Evolutionary conservation across 176 grass and related monocot genomes (phyloP).

Genomic region (Phyllostachys edulis): DNA sequence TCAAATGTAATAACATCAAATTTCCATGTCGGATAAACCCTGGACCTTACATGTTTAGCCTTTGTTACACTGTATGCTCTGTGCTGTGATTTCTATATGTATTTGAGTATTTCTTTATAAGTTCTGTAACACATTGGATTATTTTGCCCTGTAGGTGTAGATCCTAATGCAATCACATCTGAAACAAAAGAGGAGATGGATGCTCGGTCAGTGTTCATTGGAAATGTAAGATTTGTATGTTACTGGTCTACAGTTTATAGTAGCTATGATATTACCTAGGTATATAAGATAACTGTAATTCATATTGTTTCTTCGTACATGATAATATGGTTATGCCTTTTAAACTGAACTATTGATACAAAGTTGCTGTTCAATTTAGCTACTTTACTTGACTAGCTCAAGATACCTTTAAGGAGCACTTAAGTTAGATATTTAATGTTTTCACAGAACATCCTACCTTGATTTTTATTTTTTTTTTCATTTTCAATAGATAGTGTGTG

Average conservation of each 20-base stretch:
- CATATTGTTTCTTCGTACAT: background rate
- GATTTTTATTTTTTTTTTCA: background rate
- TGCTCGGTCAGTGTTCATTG: slow-evolving; percentile 63
- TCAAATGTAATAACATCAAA: background rate
- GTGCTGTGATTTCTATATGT: background rate
- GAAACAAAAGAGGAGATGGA: slow-evolving; percentile 74
- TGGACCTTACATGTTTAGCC: background rate
- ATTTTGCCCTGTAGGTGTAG: slow-evolving; percentile 33
- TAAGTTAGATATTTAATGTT: background rate
- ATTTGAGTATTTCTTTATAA: background rate
- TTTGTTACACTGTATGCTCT: background rate
- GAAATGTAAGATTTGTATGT: slow-evolving; percentile 55
- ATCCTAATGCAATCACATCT: slow-evolving; percentile 48
- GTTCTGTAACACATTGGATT: background rate
- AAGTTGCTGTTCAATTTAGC: background rate
- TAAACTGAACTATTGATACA: background rate
- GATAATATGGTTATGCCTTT: background rate
- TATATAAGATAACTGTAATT: background rate
- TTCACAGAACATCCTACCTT: background rate
- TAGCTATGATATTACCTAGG: background rate
- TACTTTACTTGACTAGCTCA: background rate
- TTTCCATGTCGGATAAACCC: background rate
- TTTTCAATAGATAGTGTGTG: background rate
- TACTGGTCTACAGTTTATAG: background rate
- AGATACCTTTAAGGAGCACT: background rate